Base-by-base conservation (phyloP, 805 yeast genomes). In the Hanseniaspora thailandica region DNA sequence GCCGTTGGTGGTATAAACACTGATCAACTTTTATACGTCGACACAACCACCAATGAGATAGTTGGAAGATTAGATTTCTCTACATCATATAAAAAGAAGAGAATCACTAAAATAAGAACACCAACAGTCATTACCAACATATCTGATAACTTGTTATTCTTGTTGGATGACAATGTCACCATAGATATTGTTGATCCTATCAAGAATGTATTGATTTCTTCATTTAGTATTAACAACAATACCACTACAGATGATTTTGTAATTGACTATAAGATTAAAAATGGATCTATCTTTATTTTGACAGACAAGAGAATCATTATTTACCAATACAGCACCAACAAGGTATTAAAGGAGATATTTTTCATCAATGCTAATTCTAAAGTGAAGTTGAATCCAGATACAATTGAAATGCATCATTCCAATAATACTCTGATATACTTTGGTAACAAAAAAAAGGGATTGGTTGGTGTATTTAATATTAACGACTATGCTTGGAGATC, bases 1-100 rank as follows among this genome's bases (percentile, higher is more conserved):
- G 54, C 45, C 26, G 36, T 50, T 20, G 54, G 54, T 20, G 54
- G 54, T 34, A 33, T 34, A 20, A 50, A 50, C 20, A 50, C 39
- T 13, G 45, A 50, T 34, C 54, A 50, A 22, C 31, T 50, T n/a
- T 20, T 50, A 5, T 50, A 43, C 26, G 36, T 50, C 26, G 54
- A 50, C n/a, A 30, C 45, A 5, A 20, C 36, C 3, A 22, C 31
- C 2, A 43, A 41, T 19, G 45, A 50, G 20, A 50, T 50, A 13
- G 33, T 50, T 12, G 45, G 38, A 22, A 41, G 54, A 35, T 20
- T 43, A 5, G 54, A 50, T 3, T 48, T 40, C 25, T 30, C 52
- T 5, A 23, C 17, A 17, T 28, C 46, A 15, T 43, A 26, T 19
- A 43, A 43, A 19, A 26, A 30, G 17, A 48, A 48, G 19, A 26